phyloP scores from a whole-genome alignment of 208 protist genomes.

The Leptomonas seymouri region DNA sequence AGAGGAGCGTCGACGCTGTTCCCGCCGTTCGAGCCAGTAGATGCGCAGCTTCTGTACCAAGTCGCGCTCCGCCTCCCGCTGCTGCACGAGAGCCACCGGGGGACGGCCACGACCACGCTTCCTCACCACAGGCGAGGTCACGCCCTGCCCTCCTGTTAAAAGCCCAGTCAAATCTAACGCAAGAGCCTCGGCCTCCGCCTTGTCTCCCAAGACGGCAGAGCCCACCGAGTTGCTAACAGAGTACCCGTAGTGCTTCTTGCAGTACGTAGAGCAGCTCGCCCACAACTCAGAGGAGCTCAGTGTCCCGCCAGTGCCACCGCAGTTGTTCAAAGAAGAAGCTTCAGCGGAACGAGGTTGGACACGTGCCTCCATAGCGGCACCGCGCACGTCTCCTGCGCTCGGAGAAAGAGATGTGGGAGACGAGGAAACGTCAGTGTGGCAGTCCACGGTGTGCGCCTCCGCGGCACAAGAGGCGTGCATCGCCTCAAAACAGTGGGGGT shows the following conservation, averaged over 20 bases:
- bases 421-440: constrained; percentile 26
- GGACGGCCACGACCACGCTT: constrained; percentile 57
- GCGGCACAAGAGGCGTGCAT: constrained; percentile 80
- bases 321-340: neutral
- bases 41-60: constrained; percentile 42
- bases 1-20: constrained; percentile 39
- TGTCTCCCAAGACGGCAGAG: constrained; percentile 35
- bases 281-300: constrained; percentile 16
- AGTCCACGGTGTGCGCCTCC: constrained; percentile 59
- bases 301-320: no score
- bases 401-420: neutral
- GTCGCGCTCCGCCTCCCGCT: constrained; percentile 37
- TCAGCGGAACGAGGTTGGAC: neutral
- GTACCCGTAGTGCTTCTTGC: constrained; percentile 62
- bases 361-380: neutral
- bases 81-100: constrained; percentile 35
- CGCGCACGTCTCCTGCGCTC: neutral
- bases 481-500: constrained; percentile 64
- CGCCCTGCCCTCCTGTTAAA: constrained; percentile 26
- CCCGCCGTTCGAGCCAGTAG: constrained; percentile 68
- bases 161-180: constrained; percentile 48
- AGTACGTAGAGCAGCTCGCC: constrained; percentile 66
- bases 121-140: constrained; percentile 27
- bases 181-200: constrained; percentile 51
- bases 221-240: constrained; percentile 31